A percentile compares a stretch with the other conserved stretches of the same genome.
Evolutionary conservation across 441 rosid species (phyloP).

Genomic region (Gossypium aridum): DNA sequence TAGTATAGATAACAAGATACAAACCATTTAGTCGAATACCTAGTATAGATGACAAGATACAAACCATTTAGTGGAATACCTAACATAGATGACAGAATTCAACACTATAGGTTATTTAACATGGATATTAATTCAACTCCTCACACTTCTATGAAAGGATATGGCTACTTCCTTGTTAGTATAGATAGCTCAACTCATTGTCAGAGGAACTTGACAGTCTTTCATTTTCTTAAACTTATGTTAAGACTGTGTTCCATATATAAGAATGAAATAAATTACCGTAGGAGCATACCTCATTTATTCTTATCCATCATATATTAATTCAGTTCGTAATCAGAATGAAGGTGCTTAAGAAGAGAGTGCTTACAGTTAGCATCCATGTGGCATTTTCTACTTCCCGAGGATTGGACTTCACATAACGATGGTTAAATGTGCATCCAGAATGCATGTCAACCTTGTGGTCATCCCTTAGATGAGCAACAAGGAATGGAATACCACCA

Average conservation of each 20-base stretch:
- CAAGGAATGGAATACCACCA: constrained; percentile 87
- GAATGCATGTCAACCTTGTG: constrained; percentile 99
- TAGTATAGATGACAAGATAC: background rate
- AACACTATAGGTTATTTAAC: background rate
- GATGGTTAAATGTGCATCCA: constrained; percentile 94
- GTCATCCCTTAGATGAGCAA: constrained; percentile 85
- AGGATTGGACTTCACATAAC: constrained; percentile 93
- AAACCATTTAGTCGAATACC: background rate
- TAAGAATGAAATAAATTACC: background rate
- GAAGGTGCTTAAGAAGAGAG: background rate
- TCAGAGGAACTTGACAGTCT: background rate
- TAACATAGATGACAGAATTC: background rate
- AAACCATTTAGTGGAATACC: background rate
- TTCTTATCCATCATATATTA: background rate
- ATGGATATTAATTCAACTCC: background rate
- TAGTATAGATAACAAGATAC: constrained; percentile 14
- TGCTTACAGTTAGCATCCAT: constrained; percentile 95
- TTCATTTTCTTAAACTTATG: too few species aligned
- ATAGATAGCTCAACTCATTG: background rate
- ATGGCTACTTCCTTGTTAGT: background rate
- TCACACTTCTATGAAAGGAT: background rate
- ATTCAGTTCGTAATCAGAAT: background rate
- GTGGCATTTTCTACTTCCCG: constrained; percentile 99
- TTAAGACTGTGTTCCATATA: background rate
- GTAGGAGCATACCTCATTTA: background rate